Evolutionary conservation across 441 rosid species (phyloP).

Genomic region (Syzygium syzygioides): DNA sequence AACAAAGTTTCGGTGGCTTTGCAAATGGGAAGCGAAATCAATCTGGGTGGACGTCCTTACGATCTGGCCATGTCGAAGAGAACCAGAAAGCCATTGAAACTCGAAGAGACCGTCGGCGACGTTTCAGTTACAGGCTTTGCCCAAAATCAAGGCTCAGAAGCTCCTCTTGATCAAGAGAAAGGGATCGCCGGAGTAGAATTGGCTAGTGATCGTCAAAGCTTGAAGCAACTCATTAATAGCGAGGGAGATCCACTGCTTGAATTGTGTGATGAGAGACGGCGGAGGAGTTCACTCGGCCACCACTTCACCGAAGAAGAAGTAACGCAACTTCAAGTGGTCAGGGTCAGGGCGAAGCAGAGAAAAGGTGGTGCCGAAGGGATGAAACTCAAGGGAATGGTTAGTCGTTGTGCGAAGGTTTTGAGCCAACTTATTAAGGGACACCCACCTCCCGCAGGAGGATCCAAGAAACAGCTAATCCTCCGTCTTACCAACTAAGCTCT

Average conservation of each 20-base stretch:
- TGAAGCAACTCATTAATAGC: slow-evolving; percentile 49
- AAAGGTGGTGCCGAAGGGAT: slow-evolving; percentile 8
- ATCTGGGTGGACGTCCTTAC: slow-evolving; percentile 21
- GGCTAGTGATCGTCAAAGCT: slow-evolving; percentile 29
- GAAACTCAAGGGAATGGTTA: slow-evolving; percentile 55
- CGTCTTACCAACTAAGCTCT: slow-evolving; percentile 15
- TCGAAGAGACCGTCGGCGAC: not conserved
- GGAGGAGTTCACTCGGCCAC: slow-evolving; percentile 43
- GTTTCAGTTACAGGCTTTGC: not conserved
- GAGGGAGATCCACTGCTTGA: not conserved
- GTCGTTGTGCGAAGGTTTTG: slow-evolving; percentile 50
- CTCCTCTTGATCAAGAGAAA: not conserved
- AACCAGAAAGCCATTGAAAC: slow-evolving; percentile 52
- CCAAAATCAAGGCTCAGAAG: not conserved
- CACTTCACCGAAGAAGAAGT: slow-evolving; percentile 42
- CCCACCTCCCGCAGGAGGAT: not conserved
- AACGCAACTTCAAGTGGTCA: slow-evolving; percentile 41
- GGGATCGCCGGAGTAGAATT: slow-evolving; percentile 3
- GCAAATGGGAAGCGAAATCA: slow-evolving; percentile 36
- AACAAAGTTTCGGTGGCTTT: not conserved
- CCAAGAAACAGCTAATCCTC: slow-evolving; percentile 23
- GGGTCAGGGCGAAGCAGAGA: slow-evolving; percentile 15
- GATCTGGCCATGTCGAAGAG: slow-evolving; percentile 57
- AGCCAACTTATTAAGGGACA: slow-evolving; percentile 50
- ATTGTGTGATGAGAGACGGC: slow-evolving; percentile 4